Evolutionary conservation across 2,329 filamentous ascomycete genomes (phyloP).

Genomic region (Plectosphaerella plurivora): DNA sequence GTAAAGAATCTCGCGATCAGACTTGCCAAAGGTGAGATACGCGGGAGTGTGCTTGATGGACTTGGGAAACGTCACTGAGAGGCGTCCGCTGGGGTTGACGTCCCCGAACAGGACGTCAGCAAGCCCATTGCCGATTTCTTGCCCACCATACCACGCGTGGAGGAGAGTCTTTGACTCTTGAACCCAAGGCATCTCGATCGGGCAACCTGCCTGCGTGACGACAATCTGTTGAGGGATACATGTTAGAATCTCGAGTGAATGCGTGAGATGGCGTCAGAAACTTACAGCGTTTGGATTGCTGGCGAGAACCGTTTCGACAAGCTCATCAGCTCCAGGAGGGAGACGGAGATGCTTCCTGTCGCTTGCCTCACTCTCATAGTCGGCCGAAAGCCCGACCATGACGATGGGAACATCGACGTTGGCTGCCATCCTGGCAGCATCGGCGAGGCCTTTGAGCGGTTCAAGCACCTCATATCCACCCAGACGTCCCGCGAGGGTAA

Average conservation of each 20-base stretch:
- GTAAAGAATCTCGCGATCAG: constrained; percentile 69
- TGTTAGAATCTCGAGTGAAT: neutral
- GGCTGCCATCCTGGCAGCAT: constrained; percentile 33
- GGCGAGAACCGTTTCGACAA: constrained; percentile 62
- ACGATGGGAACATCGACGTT: constrained; percentile 53
- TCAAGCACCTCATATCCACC: constrained; percentile 56
- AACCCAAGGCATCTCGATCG: constrained; percentile 68
- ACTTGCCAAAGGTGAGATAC: constrained; percentile 68
- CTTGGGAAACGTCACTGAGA: constrained; percentile 69
- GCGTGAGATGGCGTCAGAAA: neutral
- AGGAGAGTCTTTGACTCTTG: constrained; percentile 53
- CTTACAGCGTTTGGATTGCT: constrained; percentile 62
- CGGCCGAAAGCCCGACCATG: constrained; percentile 53
- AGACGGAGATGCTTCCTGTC: constrained; percentile 67
- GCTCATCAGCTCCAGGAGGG: constrained; percentile 52
- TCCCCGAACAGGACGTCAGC: constrained; percentile 74
- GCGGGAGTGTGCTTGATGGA: constrained; percentile 69
- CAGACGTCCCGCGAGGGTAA: constrained; percentile 34
- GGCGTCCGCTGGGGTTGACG: constrained; percentile 69
- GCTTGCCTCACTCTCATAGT: constrained; percentile 73
- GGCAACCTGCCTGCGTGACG: constrained; percentile 74
- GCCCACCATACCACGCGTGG: constrained; percentile 84
- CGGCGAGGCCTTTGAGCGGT: constrained; percentile 4
- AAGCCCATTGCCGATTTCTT: constrained; percentile 78
- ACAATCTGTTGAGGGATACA: constrained; percentile 35